These are phyloP conservation scores for Protomyces inouyei DNA, from an alignment of 1,139 yeast species.

Conservation along the genomic window DNA sequence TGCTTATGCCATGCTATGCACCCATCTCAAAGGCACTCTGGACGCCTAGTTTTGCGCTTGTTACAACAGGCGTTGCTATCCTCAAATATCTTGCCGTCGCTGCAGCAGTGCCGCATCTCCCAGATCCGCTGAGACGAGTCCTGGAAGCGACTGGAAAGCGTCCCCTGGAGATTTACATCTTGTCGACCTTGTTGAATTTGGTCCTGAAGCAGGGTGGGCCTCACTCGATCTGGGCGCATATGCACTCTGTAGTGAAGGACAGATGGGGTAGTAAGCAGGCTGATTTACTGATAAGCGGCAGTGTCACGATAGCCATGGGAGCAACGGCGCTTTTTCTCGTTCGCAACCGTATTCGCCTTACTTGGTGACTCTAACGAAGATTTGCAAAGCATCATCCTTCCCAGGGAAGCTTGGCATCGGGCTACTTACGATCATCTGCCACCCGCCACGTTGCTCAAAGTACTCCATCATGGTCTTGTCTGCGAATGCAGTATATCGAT, in stretches of 20 bases:
- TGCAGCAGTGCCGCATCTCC: background rate
- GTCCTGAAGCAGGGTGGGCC: background rate
- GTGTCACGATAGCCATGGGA: background rate
- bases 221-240: background rate
- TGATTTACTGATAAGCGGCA: background rate
- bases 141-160: background rate
- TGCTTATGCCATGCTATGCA: background rate
- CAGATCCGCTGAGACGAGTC: background rate
- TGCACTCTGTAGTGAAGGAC: background rate
- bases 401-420: conserved; percentile 21
- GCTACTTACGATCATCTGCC: background rate
- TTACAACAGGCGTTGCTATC: conserved; percentile 6
- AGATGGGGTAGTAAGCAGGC: background rate
- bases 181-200: background rate
- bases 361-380: background rate
- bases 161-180: conserved; percentile 7
- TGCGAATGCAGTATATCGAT: conserved; percentile 15
- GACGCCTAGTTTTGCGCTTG: conserved; percentile 13
- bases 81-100: background rate
- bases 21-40: conserved; percentile 8
- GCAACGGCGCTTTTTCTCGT: background rate
- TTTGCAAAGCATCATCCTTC: conserved; percentile 18
- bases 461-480: conserved; percentile 14
- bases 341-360: background rate
- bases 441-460: background rate